Evolutionary conservation across 139 green algal species (phyloP).

Genomic region (Desmodesmus armatus): DNA sequence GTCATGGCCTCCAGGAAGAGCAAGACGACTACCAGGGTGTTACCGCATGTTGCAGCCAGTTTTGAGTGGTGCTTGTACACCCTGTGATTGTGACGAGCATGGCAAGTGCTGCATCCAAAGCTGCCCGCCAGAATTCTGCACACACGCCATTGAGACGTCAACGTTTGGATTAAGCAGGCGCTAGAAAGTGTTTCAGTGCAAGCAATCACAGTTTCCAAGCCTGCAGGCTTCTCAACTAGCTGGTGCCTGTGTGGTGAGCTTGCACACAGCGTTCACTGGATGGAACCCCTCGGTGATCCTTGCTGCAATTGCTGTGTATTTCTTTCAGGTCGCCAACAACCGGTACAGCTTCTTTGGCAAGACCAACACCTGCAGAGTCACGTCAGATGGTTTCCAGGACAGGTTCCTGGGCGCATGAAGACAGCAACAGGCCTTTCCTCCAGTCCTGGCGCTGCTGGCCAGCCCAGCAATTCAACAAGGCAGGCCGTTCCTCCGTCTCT

Average conservation of each 20-base stretch:
- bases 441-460: neutral
- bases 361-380: constrained; percentile 62
- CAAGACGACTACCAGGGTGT: neutral
- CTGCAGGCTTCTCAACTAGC: neutral
- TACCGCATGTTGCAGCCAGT: neutral
- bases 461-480: neutral
- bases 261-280: neutral
- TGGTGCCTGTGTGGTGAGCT: neutral
- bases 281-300: neutral
- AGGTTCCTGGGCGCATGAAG: constrained; percentile 55
- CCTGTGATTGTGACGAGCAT: neutral
- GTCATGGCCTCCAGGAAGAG: neutral
- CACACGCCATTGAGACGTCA: neutral
- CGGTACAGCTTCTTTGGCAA: constrained; percentile 78
- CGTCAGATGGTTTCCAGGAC: constrained; percentile 51
- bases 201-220: neutral
- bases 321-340: constrained; percentile 57
- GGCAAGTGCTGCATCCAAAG: neutral
- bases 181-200: neutral
- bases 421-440: neutral
- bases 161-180: neutral
- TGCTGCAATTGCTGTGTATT: neutral
- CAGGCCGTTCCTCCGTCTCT: neutral
- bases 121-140: neutral
- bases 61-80: neutral